phyloP scores from a whole-genome alignment of 495 filamentous ascomycete species.

The Aspergillus sclerotiicarbonarius region DNA sequence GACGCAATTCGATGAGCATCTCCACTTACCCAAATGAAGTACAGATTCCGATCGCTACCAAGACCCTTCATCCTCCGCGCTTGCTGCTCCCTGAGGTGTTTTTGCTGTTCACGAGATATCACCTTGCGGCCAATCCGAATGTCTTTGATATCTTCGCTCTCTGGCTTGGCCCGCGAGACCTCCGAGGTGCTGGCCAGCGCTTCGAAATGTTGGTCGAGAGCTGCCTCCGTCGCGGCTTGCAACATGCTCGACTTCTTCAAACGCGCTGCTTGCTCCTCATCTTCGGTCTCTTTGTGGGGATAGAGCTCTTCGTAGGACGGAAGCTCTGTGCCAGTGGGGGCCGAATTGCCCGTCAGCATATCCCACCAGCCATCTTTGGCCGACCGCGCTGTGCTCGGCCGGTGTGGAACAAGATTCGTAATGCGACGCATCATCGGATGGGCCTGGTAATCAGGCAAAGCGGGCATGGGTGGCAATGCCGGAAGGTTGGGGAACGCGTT shows the following conservation, averaged over 20 bases:
- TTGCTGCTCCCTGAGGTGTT: constrained; percentile 67
- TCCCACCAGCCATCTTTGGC: constrained; percentile 69
- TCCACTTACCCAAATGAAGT: constrained; percentile 75
- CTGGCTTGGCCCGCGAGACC: constrained; percentile 40
- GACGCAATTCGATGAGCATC: constrained; percentile 13
- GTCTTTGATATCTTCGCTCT: constrained; percentile 40
- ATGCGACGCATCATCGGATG: constrained; percentile 72
- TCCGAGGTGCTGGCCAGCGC: constrained; percentile 48
- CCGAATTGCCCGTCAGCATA: constrained; percentile 52
- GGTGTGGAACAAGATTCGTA: constrained; percentile 67
- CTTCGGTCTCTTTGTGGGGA: constrained; percentile 50
- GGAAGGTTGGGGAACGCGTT: constrained; percentile 69
- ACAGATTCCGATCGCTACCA: constrained; percentile 73
- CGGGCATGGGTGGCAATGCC: constrained; percentile 56
- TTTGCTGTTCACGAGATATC: constrained; percentile 70
- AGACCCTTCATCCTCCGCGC: constrained; percentile 72
- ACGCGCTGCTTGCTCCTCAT: constrained; percentile 43
- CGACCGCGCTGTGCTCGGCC: constrained; percentile 42
- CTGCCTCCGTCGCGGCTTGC: constrained; percentile 61
- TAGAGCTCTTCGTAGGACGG: constrained; percentile 83
- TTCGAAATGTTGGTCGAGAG: constrained; percentile 66
- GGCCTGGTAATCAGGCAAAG: constrained; percentile 69
- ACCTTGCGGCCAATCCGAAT: constrained; percentile 45
- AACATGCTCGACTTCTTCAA: constrained; percentile 61
- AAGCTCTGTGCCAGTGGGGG: constrained; percentile 48